Base-by-base conservation (phyloP, 106 monocot genomes). In the Hemerocallis citrina region DNA sequence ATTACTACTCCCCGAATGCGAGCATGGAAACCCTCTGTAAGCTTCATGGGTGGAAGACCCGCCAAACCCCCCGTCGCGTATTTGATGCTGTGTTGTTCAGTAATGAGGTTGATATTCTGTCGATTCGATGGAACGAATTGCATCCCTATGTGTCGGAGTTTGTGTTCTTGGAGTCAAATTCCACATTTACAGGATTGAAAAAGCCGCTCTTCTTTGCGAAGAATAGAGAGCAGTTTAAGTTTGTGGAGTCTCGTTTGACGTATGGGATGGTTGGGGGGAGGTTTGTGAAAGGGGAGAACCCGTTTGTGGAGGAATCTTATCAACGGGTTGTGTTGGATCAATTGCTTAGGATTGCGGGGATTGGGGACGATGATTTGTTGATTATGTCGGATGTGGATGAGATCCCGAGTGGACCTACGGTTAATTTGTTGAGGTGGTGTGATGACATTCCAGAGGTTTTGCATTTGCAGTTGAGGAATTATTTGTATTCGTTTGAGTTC, bases 311-410 rank as follows among this genome's bases (percentile, higher is more conserved):
- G 54, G 93, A 93, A 52, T 78, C 88, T 15, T 79, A 69, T 41
- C 88, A 93, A 49, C 61, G 93, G 43, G 81, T 81, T 50, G 93
- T 81, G 0, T 46, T 89, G 39, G 80, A 89, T 59, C 80, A 77
- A 55, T 74, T 89, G 6, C 74, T 89, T 27, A 51, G 46, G 54
- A 72, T 74, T 1, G 76, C 93, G 3, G 85, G 88, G 8, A 89
- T 93, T 21, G 31, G 54, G 20, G 85, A 85, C 13, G 93, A 81
- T 38, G 93, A 93, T 40, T 55, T 93, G 38, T 59, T 93, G 52
- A 89, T 89, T 39, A 89, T 89, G 89, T 84, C 89, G 4, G 89
- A 89, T 63, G 83, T 77, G 17, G 88, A 89, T 29, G 89, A 89
- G 73, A 85, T 89, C 30, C 89, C 89, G 2, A 90, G 90, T 58